Percentiles rank a stretch among this genome's conserved stretches.
These are phyloP conservation scores for Penicillium verrucosum DNA, from an alignment of 2,329 filamentous ascomycete species.

Conservation along the genomic window DNA sequence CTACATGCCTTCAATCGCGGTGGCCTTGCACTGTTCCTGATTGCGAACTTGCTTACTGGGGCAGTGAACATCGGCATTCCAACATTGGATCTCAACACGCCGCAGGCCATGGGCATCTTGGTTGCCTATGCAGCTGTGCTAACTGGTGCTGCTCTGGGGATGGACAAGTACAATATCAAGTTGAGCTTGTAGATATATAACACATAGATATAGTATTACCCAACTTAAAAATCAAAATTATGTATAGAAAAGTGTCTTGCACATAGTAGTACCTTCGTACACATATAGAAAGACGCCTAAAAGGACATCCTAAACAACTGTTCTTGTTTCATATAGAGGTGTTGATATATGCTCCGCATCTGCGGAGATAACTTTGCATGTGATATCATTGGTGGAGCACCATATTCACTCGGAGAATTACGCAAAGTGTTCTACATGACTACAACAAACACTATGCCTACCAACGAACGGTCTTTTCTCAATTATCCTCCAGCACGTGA, in stretches of 20 bases:
- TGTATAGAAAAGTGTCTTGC: too few species aligned
- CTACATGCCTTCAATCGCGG: slow-evolving; percentile 84
- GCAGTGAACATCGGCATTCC: slow-evolving; percentile 81
- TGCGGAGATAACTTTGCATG: neutral
- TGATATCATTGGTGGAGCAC: slow-evolving; percentile 7
- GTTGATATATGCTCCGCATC: neutral
- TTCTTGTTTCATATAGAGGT: neutral
- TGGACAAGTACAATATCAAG: slow-evolving; percentile 41
- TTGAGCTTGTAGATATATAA: slow-evolving; percentile 22
- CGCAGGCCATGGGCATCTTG: slow-evolving; percentile 69
- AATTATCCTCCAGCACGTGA: slow-evolving; percentile 40
- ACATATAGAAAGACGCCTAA: too few species aligned
- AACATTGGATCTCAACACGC: slow-evolving; percentile 68
- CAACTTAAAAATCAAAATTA: neutral
- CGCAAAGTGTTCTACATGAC: neutral
- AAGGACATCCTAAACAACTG: too few species aligned
- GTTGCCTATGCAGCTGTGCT: slow-evolving; percentile 67
- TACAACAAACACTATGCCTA: slow-evolving; percentile 18
- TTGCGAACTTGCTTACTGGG: slow-evolving; percentile 87
- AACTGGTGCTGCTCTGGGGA: slow-evolving; percentile 58
- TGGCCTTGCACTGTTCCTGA: slow-evolving; percentile 76
- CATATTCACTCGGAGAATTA: neutral
- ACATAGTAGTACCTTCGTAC: too few species aligned
- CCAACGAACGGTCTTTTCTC: slow-evolving; percentile 24
- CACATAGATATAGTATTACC: neutral